Percentiles rank a stretch among this genome's conserved stretches.
These are phyloP conservation scores for Clitopilus passeckerianus DNA, from an alignment of 768 basidiomycete species.

Conservation along the genomic window DNA sequence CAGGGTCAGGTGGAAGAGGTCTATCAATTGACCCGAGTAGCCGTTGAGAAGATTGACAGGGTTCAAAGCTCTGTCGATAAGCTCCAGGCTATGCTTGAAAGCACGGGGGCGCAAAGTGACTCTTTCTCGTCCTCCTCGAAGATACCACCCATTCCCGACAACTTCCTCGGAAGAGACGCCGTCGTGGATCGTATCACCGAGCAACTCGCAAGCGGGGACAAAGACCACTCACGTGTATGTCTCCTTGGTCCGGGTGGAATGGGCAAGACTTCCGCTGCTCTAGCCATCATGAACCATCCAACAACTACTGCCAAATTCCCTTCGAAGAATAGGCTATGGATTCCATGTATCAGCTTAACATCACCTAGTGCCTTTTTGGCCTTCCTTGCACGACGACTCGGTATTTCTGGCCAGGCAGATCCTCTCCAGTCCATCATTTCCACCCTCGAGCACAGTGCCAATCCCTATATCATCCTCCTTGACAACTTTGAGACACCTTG, in stretches of 20 bases:
- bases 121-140: background rate
- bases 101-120: background rate
- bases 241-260: slow-evolving; percentile 79
- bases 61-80: background rate
- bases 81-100: background rate
- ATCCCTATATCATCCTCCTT: background rate
- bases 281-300: background rate
- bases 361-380: slow-evolving; percentile 11
- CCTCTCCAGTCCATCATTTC: slow-evolving; percentile 13
- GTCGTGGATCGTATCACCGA: background rate
- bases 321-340: background rate
- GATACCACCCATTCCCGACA: background rate
- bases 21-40: background rate
- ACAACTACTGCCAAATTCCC: background rate
- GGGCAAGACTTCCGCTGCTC: slow-evolving; percentile 37
- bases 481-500: slow-evolving; percentile 1
- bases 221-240: slow-evolving; percentile 57
- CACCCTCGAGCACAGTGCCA: slow-evolving; percentile 13
- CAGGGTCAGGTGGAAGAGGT: background rate
- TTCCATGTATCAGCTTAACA: background rate
- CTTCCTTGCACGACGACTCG: slow-evolving; percentile 14
- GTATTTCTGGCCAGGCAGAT: slow-evolving; percentile 15
- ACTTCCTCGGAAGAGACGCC: background rate
- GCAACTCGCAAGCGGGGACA: background rate
- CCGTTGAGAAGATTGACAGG: background rate